These are phyloP conservation scores for Vairimorpha ceranae DNA, from an alignment of 371 early-diverging fungal genomes.

Conservation along the genomic window DNA sequence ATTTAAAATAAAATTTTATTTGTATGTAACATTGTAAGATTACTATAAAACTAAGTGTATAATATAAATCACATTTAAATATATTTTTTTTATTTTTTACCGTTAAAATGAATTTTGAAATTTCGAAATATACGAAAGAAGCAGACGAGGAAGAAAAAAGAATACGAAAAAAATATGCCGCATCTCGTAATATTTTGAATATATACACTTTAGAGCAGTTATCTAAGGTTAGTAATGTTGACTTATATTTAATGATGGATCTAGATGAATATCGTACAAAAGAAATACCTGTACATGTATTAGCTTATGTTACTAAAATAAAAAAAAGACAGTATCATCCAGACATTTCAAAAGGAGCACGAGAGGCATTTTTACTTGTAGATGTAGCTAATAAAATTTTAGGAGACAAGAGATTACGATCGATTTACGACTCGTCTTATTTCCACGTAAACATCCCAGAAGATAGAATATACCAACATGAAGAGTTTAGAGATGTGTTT, in stretches of 20 bases:
- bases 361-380: slow-evolving; percentile 52
- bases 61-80: no score
- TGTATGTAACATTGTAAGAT: no score
- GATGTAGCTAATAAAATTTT: slow-evolving; percentile 75
- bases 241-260: slow-evolving; percentile 60
- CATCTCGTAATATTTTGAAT: slow-evolving; percentile 45
- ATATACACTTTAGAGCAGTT: slow-evolving; percentile 57
- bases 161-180: slow-evolving; percentile 20
- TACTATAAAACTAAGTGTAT: no score
- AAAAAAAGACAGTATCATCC: slow-evolving; percentile 59
- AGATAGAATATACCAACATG: slow-evolving; percentile 68
- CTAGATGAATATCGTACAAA: slow-evolving; percentile 37
- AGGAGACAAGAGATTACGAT: slow-evolving; percentile 76
- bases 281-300: slow-evolving; percentile 33
- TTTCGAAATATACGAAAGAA: slow-evolving; percentile 15
- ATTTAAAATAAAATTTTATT: no score
- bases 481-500: slow-evolving; percentile 79
- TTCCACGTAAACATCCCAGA: slow-evolving; percentile 66
- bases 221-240: slow-evolving; percentile 49
- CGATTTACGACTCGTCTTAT: slow-evolving; percentile 90
- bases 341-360: slow-evolving; percentile 38
- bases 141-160: slow-evolving; percentile 8
- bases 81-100: not conserved
- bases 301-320: slow-evolving; percentile 37
- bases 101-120: not conserved